Evolutionary conservation across 2,329 filamentous ascomycete species (phyloP).

Genomic region (Alternaria novae-zelandiae): DNA sequence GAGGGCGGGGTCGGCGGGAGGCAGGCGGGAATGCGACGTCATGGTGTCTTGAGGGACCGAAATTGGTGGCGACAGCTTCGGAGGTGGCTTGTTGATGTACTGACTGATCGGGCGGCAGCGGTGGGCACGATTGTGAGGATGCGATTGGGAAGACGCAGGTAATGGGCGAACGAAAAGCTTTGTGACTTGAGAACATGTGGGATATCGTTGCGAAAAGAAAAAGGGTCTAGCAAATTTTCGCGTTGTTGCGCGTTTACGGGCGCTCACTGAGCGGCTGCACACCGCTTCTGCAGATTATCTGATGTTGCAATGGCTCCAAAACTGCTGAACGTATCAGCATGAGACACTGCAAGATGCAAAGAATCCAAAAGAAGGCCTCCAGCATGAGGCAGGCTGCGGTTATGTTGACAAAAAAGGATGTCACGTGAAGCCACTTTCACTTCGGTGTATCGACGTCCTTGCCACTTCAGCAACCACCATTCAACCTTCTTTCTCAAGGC

Average conservation of each 20-base stretch:
- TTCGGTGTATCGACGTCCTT: not conserved
- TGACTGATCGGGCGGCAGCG: not conserved
- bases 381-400: fast-evolving
- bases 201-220: not conserved
- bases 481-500: not conserved
- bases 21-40: not conserved
- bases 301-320: not conserved
- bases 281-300: not conserved
- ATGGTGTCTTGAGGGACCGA: not conserved
- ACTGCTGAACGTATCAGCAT: fast-evolving
- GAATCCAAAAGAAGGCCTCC: fast-evolving
- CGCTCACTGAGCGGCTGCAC: not conserved
- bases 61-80: not conserved
- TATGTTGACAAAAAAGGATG: not conserved
- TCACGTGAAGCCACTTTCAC: not conserved
- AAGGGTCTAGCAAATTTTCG: not conserved
- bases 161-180: not conserved
- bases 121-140: not conserved
- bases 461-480: not conserved
- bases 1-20: not conserved
- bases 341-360: fast-evolving
- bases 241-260: not conserved
- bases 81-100: not conserved
- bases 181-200: not conserved
- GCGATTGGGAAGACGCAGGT: not conserved